Base-by-base conservation (phyloP, 176 grass and related monocot genomes). In the Rhynchospora pubera region DNA sequence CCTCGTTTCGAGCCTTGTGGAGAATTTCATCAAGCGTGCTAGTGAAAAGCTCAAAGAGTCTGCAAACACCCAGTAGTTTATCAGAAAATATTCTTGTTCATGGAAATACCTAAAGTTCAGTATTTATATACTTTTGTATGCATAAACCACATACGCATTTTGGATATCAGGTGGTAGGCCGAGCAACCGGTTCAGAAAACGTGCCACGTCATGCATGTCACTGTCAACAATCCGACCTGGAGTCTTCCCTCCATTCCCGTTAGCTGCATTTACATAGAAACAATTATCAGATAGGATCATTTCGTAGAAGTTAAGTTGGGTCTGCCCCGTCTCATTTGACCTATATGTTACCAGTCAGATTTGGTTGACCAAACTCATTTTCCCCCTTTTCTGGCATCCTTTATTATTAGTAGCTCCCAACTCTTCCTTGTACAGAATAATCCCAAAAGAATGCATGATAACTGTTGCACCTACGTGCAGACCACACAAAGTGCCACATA, bases 191-290 rank as follows among this genome's bases (percentile, higher is more conserved):
- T 99, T 99, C 66, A 99, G 91, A 83, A 99, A 99, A 66, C 96
- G 91, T 81, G 90, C 96, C 82, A 99, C 96, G 83, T 99, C 96
- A 64, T 99, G 96, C 92, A 93, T 93, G 85, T 99, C 96, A 78
- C 89, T 87, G 79, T 99, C 96, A 47, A 99, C 92, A 68, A 99
- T 99, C 22, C 96, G 91, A 67, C 96, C 93, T 74, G 93, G 91
- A 83, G 90, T 76, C 83, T 93, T 95, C 57, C 85, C 92, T 79
- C 79, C 59, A 83, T 95, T 94, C 43, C 91, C 92, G 80, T 86
- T 93, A 79, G 89, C 96, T 99, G 84, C 65, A 67, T 79, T 87
- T 53, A 82, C 57, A 65, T 82, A 66, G 66, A 7, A 59, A 23
- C 3, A 62, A 58, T 79, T 52, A 24, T 32, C 32, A 82, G 53